Base-by-base conservation (phyloP, 2,329 filamentous ascomycete genomes). In the Zopfia rhizophila region DNA sequence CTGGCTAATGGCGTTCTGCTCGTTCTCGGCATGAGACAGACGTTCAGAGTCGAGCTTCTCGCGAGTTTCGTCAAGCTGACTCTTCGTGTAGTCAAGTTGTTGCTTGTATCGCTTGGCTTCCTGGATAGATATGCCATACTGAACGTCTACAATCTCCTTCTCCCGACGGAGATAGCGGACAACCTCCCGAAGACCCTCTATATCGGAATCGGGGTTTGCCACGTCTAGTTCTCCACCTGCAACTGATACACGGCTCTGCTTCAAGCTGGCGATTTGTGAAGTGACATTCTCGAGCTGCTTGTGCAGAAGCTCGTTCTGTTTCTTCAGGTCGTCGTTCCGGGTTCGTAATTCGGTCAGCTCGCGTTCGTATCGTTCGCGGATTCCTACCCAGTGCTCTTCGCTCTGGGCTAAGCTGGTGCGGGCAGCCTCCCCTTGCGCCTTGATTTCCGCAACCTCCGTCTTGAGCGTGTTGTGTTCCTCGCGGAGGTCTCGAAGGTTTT, bases 101-200 rank as follows among this genome's bases (percentile, higher is more conserved):
- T 97, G 91, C 63, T 93, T 90, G 29, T 97, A 75, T 41, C 94
- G 86, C 73, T 95, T 96, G 41, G 85, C 82, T 72, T 99, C 94
- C 61, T 96, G 90, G 0, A 86, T 81, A 61, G 93, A 92, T 31
- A 97, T 80, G 59, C 97, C 92, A 61, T 91, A 89, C 65, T 97
- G 93, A n/a, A 97, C 90, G 60, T 99, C 93, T 7, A 97, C 82
- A 56, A 99, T 97, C 68, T 97, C 94, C 78, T 97, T 99, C 74
- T 99, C 95, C 29, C 91, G 88, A 32, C 93, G 88, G 51, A 99
- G 78, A 70, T 94, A 99, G 51, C 84, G 88, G 73, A 96, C 95
- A 45, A 99, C 84, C 63, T 97, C 93, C 51, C 94, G 89, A 7
- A 96, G 82, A 40, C 89, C 90, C 56, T 91, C 89, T 7, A 86